A percentile compares a stretch with the other conserved stretches of the same genome.
These are phyloP conservation scores for Citrus australasica DNA, from an alignment of 345 rosid species.

Conservation along the genomic window DNA sequence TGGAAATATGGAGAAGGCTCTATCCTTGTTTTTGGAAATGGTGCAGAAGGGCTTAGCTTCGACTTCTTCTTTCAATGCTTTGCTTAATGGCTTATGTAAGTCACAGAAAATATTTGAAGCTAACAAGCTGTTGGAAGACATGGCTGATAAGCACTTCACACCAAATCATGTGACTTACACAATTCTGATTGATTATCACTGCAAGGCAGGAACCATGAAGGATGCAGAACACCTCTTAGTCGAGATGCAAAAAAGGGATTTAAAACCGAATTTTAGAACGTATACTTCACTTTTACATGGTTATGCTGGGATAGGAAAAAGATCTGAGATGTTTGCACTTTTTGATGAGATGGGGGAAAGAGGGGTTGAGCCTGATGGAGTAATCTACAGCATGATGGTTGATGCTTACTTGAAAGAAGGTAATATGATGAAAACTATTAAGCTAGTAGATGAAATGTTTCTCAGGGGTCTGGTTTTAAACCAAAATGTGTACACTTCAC, in stretches of 20 bases:
- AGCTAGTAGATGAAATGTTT: constrained; percentile 46
- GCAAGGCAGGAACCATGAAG: constrained; percentile 51
- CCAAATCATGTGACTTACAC: constrained; percentile 69
- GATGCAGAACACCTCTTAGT: constrained; percentile 58
- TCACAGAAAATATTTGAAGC: constrained; percentile 38
- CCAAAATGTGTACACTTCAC: constrained; percentile 16
- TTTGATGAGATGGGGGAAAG: constrained; percentile 57
- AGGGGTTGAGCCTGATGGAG: constrained; percentile 64
- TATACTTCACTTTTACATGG: constrained; percentile 64
- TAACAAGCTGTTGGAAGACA: constrained; percentile 38
- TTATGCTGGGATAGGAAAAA: constrained; percentile 38
- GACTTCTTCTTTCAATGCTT: constrained; percentile 52
- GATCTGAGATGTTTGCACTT: constrained; percentile 45
- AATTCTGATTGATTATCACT: constrained; percentile 58
- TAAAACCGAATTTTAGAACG: constrained; percentile 49
- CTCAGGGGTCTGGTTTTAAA: constrained; percentile 39
- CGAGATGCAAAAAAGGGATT: constrained; percentile 49
- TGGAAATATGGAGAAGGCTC: constrained; percentile 54
- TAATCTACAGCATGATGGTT: constrained; percentile 46
- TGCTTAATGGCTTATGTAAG: constrained; percentile 63
- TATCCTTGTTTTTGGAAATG: constrained; percentile 44
- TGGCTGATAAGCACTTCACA: constrained; percentile 32
- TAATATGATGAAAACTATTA: constrained; percentile 36
- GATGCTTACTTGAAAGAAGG: constrained; percentile 55
- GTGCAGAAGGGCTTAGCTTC: constrained; percentile 48